phyloP scores from a whole-genome alignment of 768 basidiomycete genomes.

The Obba rivulosa region DNA sequence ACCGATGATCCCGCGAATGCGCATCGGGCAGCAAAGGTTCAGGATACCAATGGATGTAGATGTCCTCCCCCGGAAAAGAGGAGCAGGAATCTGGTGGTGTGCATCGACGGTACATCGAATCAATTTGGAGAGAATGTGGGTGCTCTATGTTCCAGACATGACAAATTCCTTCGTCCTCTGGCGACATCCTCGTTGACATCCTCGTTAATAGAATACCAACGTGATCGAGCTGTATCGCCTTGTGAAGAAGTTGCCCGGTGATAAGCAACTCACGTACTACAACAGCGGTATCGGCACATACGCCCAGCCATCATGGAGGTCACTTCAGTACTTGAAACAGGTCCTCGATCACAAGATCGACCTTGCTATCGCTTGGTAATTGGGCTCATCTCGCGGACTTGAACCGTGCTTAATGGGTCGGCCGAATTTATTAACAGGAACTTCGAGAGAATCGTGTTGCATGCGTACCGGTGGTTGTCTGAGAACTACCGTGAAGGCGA shows the following conservation, averaged over 20 bases:
- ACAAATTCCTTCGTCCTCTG: not conserved
- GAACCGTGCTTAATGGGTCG: not conserved
- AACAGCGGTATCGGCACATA: slow-evolving; percentile 19
- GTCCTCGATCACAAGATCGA: slow-evolving; percentile 6
- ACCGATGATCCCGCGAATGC: too few relatives aligned
- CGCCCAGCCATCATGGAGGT: slow-evolving; percentile 8
- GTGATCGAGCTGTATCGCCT: slow-evolving; percentile 12
- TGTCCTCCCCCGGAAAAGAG: not conserved
- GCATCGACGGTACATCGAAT: slow-evolving; percentile 1
- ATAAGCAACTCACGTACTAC: slow-evolving; percentile 14
- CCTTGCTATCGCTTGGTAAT: slow-evolving; percentile 11
- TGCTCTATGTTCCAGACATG: not conserved
- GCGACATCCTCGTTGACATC: too few relatives aligned
- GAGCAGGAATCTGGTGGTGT: not conserved
- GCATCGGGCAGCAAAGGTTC: too few relatives aligned
- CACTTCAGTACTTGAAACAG: not conserved
- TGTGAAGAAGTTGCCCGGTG: slow-evolving; percentile 3
- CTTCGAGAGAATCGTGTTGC: slow-evolving; percentile 12
- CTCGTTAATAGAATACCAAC: slow-evolving; percentile 13
- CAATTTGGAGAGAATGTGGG: not conserved
- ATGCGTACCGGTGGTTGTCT: slow-evolving; percentile 29
- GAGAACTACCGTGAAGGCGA: slow-evolving; percentile 27
- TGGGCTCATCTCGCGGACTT: not conserved
- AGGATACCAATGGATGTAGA: too few relatives aligned
- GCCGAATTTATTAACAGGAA: slow-evolving; percentile 4